phyloP scores from a whole-genome alignment of 192 early-diverging fungal genomes.

The Entomortierella chlamydospora region DNA sequence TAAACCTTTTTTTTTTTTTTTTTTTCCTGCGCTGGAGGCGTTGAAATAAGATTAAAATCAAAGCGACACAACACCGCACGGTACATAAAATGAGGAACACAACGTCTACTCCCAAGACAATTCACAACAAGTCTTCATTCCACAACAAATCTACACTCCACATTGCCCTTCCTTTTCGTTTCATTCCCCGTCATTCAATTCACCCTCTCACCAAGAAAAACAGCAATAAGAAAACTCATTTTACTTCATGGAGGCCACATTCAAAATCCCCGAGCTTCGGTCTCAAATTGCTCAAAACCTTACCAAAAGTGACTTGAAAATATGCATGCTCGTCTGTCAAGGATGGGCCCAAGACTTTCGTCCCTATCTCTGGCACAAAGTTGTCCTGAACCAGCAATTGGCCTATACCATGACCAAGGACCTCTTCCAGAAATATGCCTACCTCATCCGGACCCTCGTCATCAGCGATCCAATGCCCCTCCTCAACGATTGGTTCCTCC shows the following conservation, averaged over 20 bases:
- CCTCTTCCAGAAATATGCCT: constrained; percentile 3
- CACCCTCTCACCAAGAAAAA: neutral
- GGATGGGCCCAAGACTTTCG: constrained; percentile 8
- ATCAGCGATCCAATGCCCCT: constrained; percentile 4
- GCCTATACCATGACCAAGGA: constrained; percentile 1
- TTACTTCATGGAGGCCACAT: neutral
- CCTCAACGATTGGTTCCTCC: constrained; percentile 7
- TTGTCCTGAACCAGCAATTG: neutral
- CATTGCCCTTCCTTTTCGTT: too few relatives aligned
- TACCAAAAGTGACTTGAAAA: neutral
- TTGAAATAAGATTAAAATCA: too few relatives aligned
- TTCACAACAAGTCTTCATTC: too few relatives aligned
- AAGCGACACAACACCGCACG: too few relatives aligned
- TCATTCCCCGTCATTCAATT: neutral
- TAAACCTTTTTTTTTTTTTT: too few relatives aligned
- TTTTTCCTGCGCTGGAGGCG: too few relatives aligned
- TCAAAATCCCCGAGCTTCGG: neutral
- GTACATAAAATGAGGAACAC: too few relatives aligned
- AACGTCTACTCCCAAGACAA: too few relatives aligned
- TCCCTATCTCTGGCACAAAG: neutral
- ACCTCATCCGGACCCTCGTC: neutral
- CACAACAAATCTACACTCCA: too few relatives aligned
- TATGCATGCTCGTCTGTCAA: constrained; percentile 3
- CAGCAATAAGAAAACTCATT: neutral
- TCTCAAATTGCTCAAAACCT: neutral